A percentile compares a stretch with the other conserved stretches of the same genome.
phyloP scores from a whole-genome alignment of 2,329 filamentous ascomycete genomes.

The Alternaria alternata region DNA sequence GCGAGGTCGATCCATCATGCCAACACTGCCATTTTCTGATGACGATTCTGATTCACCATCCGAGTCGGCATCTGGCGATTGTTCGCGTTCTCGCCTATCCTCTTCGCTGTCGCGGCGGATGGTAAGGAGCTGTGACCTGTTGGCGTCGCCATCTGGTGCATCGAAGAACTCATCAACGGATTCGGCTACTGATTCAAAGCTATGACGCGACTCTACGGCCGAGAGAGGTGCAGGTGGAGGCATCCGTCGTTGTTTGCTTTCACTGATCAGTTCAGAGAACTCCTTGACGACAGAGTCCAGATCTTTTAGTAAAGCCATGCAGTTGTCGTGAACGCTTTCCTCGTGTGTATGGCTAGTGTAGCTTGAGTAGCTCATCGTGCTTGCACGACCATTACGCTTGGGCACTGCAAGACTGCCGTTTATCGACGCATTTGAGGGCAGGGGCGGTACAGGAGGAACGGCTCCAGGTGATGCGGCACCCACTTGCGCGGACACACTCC shows the following conservation, averaged over 20 bases:
- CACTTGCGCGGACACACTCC: slow-evolving; percentile 63
- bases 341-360: slow-evolving; percentile 61
- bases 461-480: slow-evolving; percentile 56
- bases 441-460: slow-evolving; percentile 47
- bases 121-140: slow-evolving; percentile 71
- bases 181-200: slow-evolving; percentile 74
- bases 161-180: slow-evolving; percentile 94
- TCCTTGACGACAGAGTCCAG: slow-evolving; percentile 84
- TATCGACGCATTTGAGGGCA: slow-evolving; percentile 38
- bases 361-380: slow-evolving; percentile 55
- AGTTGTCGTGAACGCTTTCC: slow-evolving; percentile 78
- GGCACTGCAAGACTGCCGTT: slow-evolving; percentile 48
- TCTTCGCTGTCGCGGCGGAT: slow-evolving; percentile 74
- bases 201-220: slow-evolving; percentile 62
- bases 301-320: slow-evolving; percentile 82
- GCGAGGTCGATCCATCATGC: slow-evolving; percentile 49
- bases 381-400: slow-evolving; percentile 41
- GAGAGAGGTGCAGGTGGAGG: slow-evolving; percentile 60
- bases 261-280: slow-evolving; percentile 78
- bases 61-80: slow-evolving; percentile 50
- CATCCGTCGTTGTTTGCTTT: slow-evolving; percentile 78
- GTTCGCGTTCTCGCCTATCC: slow-evolving; percentile 51
- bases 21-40: slow-evolving; percentile 63
- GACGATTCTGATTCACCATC: slow-evolving; percentile 69
- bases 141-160: slow-evolving; percentile 68